These are phyloP conservation scores for Takakia lepidozioides DNA, from an alignment of 225 moss, liverwort and hornwort genomes.

Conservation along the genomic window DNA sequence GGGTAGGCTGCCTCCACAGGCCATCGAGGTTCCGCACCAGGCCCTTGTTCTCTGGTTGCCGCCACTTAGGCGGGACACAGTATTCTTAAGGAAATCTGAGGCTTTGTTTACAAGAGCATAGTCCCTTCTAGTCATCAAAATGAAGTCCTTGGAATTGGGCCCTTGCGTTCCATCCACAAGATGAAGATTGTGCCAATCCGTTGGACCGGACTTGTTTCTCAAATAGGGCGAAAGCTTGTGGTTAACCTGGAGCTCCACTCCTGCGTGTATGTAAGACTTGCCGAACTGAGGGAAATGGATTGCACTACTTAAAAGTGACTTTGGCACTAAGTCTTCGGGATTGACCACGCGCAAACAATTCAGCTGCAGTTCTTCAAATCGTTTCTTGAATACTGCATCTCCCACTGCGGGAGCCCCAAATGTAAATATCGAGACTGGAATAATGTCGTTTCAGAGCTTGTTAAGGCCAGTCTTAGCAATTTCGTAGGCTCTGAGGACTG, in stretches of 20 bases:
- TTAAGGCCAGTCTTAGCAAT: constrained; percentile 45
- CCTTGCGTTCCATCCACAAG: constrained; percentile 34
- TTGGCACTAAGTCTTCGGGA: constrained; percentile 44
- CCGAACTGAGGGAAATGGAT: constrained; percentile 40
- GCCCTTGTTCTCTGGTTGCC: constrained; percentile 47
- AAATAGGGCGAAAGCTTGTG: constrained; percentile 27
- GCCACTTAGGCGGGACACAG: constrained; percentile 36
- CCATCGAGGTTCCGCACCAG: constrained; percentile 14
- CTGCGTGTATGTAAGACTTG: constrained; percentile 39
- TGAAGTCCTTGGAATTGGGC: constrained; percentile 14
- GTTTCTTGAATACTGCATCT: constrained; percentile 40
- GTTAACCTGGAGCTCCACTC: constrained; percentile 25
- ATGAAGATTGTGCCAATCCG: constrained; percentile 31
- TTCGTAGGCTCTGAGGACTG: constrained; percentile 56
- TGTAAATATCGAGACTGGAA: constrained; percentile 50
- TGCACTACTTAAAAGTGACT: no score
- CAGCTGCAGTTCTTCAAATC: constrained; percentile 33
- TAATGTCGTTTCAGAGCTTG: constrained; percentile 1
- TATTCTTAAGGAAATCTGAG: constrained; percentile 18
- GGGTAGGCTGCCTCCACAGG: constrained; percentile 26
- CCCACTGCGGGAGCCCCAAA: constrained; percentile 64
- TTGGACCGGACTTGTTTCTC: constrained; percentile 20
- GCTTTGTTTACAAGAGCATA: constrained; percentile 31
- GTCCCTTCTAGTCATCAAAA: constrained; percentile 21
- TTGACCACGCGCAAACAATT: constrained; percentile 60